Conservation (phyloP, 345 rosid species). For the Hirschfeldia incana region DNA sequence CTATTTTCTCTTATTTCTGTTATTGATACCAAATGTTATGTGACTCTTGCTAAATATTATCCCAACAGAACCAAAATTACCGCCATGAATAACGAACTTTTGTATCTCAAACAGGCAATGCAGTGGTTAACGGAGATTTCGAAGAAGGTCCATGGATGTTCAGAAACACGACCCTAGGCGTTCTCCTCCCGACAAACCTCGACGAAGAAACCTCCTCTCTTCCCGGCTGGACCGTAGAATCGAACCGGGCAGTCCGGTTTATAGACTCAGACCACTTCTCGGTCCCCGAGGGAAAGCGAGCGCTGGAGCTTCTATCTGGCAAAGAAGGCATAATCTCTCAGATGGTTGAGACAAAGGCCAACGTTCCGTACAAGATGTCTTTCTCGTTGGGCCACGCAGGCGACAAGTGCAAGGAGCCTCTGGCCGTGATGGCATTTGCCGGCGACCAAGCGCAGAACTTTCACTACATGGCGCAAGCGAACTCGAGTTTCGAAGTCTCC, state of each 20-base stretch:
- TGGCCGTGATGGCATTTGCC: conserved; percentile 85
- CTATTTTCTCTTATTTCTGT: background rate
- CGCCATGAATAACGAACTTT: background rate
- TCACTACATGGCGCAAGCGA: conserved; percentile 66
- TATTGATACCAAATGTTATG: background rate
- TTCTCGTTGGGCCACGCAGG: conserved; percentile 80
- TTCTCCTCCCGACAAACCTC: conserved; percentile 80
- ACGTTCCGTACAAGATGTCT: conserved; percentile 54
- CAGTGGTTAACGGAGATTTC: conserved; percentile 81
- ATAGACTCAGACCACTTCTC: conserved; percentile 79
- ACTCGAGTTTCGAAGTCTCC: conserved; percentile 61
- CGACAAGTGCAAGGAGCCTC: conserved; percentile 86
- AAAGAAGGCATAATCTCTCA: conserved; percentile 96
- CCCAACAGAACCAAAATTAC: background rate
- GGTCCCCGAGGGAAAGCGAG: conserved; percentile 84
- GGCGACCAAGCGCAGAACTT: conserved; percentile 88
- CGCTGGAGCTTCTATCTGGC: conserved; percentile 80
- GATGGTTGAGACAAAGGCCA: conserved; percentile 72
- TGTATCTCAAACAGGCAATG: conserved; percentile 53
- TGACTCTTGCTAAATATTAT: background rate
- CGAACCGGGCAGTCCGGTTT: conserved; percentile 84
- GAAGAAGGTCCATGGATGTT: conserved; percentile 98
- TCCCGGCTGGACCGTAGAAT: conserved; percentile 94
- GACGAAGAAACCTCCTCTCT: conserved; percentile 78
- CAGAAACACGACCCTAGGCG: conserved; percentile 75